Conservation (phyloP, 371 early-diverging fungal genomes). For the Paraphysoderma sedebokerense region DNA sequence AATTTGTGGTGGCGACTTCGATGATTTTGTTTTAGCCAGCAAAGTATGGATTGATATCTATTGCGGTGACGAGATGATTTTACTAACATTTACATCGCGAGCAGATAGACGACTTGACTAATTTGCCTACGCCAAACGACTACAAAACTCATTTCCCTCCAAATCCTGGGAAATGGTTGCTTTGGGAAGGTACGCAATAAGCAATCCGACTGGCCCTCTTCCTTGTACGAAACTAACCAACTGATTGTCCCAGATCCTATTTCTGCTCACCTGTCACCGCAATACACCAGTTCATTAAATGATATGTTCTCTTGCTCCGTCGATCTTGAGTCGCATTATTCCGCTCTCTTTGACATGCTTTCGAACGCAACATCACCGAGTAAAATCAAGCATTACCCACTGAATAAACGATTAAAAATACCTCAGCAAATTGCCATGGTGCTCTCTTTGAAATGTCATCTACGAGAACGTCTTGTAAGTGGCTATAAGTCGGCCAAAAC, state of each 20-base stretch:
- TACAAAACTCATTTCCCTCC: slow-evolving; percentile 31
- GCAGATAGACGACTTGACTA: background rate
- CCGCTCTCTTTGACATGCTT: slow-evolving; percentile 24
- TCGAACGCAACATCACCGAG: slow-evolving; percentile 24
- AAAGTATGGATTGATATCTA: slow-evolving; percentile 19
- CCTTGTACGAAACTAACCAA: background rate
- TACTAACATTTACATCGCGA: too few relatives aligned
- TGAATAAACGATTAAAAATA: slow-evolving; percentile 46
- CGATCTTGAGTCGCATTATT: slow-evolving; percentile 46
- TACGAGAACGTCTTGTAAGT: slow-evolving; percentile 38
- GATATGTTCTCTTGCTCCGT: too few relatives aligned
- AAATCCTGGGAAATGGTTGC: slow-evolving; percentile 64
- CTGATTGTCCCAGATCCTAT: slow-evolving; percentile 34
- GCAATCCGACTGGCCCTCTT: background rate
- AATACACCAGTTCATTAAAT: slow-evolving; percentile 36
- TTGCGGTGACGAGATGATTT: background rate
- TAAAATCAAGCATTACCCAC: slow-evolving; percentile 24
- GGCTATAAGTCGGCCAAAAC: slow-evolving; percentile 51
- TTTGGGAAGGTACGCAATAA: slow-evolving; percentile 54
- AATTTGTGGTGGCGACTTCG: slow-evolving; percentile 58
- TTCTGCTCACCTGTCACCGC: slow-evolving; percentile 51
- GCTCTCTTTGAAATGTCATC: slow-evolving; percentile 42
- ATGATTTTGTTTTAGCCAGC: slow-evolving; percentile 47
- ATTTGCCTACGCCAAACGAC: background rate
- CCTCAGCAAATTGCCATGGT: slow-evolving; percentile 47